Percentiles rank a stretch among this genome's conserved stretches.
Conservation (phyloP, 192 early-diverging fungal species). For the Powellomyces hirtus region DNA sequence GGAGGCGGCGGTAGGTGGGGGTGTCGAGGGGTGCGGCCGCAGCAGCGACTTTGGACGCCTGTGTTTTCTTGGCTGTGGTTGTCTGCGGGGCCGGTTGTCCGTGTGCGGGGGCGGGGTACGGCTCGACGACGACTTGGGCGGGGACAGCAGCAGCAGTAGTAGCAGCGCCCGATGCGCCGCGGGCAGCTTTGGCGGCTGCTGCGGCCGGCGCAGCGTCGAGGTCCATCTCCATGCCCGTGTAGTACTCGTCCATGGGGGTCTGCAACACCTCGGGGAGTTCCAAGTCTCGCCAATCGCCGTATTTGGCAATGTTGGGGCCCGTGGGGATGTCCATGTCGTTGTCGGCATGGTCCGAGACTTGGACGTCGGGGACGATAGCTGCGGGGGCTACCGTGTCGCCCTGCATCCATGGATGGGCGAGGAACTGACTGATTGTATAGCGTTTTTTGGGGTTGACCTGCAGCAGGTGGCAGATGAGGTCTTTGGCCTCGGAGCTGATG, state of each 20-base stretch:
- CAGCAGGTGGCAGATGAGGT: conserved; percentile 43
- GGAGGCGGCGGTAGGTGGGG: conserved; percentile 6
- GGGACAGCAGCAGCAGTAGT: not conserved
- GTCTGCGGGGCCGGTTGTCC: not conserved
- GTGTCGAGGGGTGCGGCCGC: not conserved
- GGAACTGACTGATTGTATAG: conserved; percentile 32
- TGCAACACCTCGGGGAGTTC: conserved; percentile 3
- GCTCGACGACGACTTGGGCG: not conserved
- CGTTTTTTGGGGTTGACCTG: conserved; percentile 43
- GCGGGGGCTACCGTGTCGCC: not conserved
- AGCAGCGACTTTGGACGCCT: not conserved
- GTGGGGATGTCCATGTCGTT: not conserved
- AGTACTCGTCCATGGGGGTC: conserved; percentile 18
- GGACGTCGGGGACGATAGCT: not conserved
- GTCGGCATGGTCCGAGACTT: not conserved
- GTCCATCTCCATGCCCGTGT: conserved; percentile 3
- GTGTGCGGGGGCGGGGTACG: not conserved
- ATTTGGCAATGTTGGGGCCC: not conserved
- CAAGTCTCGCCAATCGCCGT: conserved; percentile 13
- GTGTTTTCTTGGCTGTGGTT: not conserved
- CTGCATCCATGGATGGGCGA: conserved; percentile 33
- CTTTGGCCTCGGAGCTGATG: conserved; percentile 63
- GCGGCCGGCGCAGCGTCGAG: not conserved
- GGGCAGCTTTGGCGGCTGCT: not conserved
- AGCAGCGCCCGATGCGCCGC: not conserved